phyloP scores from a whole-genome alignment of 805 yeast species.

The Torulaspora franciscae region DNA sequence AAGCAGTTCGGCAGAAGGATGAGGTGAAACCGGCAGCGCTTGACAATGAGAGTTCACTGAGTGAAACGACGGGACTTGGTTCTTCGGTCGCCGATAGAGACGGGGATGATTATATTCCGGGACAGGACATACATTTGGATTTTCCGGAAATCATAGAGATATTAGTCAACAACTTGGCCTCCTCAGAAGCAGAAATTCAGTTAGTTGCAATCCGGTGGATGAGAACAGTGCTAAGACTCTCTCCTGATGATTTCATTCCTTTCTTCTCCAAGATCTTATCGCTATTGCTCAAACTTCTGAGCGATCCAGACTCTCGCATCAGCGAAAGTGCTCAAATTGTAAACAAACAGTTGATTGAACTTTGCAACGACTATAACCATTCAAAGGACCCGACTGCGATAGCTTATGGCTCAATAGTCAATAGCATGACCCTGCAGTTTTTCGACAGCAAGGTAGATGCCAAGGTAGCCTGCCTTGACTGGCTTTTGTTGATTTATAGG shows the following conservation, averaged over 20 bases:
- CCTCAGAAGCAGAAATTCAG: slow-evolving; percentile 71
- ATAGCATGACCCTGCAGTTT: slow-evolving; percentile 67
- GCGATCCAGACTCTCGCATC: slow-evolving; percentile 47
- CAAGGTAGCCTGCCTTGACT: slow-evolving; percentile 77
- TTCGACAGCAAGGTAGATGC: slow-evolving; percentile 74
- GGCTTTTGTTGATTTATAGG: slow-evolving; percentile 79
- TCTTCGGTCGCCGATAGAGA: slow-evolving; percentile 25
- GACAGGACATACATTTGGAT: slow-evolving; percentile 79
- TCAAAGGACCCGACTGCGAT: slow-evolving; percentile 26
- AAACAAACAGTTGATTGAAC: slow-evolving; percentile 51
- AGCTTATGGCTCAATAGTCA: slow-evolving; percentile 52
- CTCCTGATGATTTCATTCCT: slow-evolving; percentile 70
- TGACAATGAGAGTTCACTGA: slow-evolving; percentile 5
- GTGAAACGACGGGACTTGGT: slow-evolving; percentile 4
- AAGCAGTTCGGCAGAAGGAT: slow-evolving; percentile 8
- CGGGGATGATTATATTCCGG: slow-evolving; percentile 59
- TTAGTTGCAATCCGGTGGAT: slow-evolving; percentile 80
- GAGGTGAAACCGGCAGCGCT: slow-evolving; percentile 6
- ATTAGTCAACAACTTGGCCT: slow-evolving; percentile 71
- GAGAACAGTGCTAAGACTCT: slow-evolving; percentile 57
- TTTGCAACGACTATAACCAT: slow-evolving; percentile 35
- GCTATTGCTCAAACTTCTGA: slow-evolving; percentile 57
- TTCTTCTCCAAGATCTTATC: slow-evolving; percentile 72
- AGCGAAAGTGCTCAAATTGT: slow-evolving; percentile 51
- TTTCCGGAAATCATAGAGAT: slow-evolving; percentile 77